These are phyloP conservation scores for Pelargonium myrrhifolium DNA, from an alignment of 441 rosid species.

Conservation along the genomic window DNA sequence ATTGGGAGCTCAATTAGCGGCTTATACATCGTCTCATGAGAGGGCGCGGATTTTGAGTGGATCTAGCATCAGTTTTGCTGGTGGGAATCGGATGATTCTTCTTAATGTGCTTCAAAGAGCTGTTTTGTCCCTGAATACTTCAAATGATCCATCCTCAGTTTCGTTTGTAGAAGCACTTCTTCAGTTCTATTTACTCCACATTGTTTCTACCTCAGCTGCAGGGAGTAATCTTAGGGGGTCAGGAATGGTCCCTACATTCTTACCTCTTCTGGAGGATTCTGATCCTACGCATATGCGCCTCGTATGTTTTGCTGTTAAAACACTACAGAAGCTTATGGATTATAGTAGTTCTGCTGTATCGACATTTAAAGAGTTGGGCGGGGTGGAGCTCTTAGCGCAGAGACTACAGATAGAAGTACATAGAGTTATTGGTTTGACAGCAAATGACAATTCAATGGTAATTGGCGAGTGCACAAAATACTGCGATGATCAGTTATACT, in stretches of 20 bases:
- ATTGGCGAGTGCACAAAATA: conserved; percentile 52
- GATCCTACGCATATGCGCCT: conserved; percentile 83
- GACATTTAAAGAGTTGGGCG: conserved; percentile 81
- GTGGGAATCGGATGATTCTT: conserved; percentile 83
- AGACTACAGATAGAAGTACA: conserved; percentile 87
- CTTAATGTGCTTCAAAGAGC: conserved; percentile 98
- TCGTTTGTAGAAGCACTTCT: conserved; percentile 96
- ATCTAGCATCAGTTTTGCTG: conserved; percentile 88
- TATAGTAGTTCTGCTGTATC: conserved; percentile 92
- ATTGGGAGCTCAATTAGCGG: conserved; percentile 92
- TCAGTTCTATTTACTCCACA: conserved; percentile 93
- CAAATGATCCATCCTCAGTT: conserved; percentile 79
- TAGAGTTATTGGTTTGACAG: conserved; percentile 56
- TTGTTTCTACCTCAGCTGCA: conserved; percentile 78
- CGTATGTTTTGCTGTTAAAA: conserved; percentile 90
- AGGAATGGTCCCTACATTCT: conserved; percentile 93
- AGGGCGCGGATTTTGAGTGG: conserved; percentile 90
- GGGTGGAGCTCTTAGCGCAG: conserved; percentile 90
- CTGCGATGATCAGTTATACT: conserved; percentile 52
- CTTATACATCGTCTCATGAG: conserved; percentile 91
- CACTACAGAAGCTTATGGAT: conserved; percentile 93
- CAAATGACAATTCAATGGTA: conserved; percentile 48
- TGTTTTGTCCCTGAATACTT: conserved; percentile 64
- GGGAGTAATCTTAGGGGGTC: conserved; percentile 63
- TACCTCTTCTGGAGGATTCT: conserved; percentile 87